phyloP scores from a whole-genome alignment of 225 moss, liverwort and hornwort genomes.

The Pseudisothecium myosuroides region DNA sequence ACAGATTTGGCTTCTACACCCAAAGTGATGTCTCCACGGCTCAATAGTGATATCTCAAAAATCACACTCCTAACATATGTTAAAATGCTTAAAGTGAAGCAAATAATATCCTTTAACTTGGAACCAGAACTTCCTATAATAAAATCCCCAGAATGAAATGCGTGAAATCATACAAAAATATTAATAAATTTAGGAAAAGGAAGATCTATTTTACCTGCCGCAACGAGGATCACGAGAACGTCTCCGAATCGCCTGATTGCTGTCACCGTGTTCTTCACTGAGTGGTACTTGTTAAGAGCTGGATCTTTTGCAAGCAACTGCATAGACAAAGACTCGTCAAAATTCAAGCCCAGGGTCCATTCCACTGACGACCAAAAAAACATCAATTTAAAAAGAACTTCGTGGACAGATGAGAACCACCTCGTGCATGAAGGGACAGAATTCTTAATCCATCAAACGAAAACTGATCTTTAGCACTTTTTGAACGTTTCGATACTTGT shows the following conservation, averaged over 20 bases:
- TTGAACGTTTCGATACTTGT: not conserved
- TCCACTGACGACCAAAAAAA: not conserved
- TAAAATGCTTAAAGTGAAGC: not conserved
- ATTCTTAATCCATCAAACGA: not conserved
- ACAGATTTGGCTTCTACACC: not conserved
- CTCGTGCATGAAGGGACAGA: not conserved
- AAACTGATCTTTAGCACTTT: not conserved
- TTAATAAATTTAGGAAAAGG: not conserved
- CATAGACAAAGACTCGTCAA: not conserved
- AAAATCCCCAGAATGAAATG: not conserved
- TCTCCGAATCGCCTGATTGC: slow-evolving; percentile 37
- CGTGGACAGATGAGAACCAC: not conserved
- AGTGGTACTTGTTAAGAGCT: slow-evolving; percentile 42
- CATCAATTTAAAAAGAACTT: not conserved
- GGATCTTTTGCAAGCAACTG: slow-evolving; percentile 49
- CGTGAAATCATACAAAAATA: not conserved
- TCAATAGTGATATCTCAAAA: not conserved
- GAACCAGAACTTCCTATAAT: not conserved
- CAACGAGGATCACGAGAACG: slow-evolving; percentile 45
- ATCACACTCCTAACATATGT: not conserved
- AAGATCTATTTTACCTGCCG: slow-evolving; percentile 12
- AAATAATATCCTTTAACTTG: not conserved
- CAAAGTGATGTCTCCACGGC: not conserved
- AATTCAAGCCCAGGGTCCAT: not conserved
- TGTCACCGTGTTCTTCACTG: slow-evolving; percentile 23